A percentile compares a stretch with the other conserved stretches of the same genome.
phyloP scores from a whole-genome alignment of 2,329 filamentous ascomycete genomes.

The Teratosphaeria gauchensis region DNA sequence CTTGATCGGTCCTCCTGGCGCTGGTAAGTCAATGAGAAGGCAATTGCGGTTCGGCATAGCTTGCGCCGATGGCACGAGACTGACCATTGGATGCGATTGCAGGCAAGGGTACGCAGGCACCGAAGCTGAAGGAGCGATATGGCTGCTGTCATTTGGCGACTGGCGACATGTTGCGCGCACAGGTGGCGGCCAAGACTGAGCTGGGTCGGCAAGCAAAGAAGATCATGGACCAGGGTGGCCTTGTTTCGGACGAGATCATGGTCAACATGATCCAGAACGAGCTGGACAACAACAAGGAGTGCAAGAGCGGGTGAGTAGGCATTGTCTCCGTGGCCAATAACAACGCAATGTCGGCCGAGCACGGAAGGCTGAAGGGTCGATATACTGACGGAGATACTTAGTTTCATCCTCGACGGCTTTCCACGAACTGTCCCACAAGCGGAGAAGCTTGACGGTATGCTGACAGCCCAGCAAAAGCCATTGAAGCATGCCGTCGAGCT shows the following conservation, averaged over 20 bases:
- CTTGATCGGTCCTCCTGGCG: slow-evolving; percentile 91
- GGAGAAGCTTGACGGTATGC: slow-evolving; percentile 89
- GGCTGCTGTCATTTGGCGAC: slow-evolving; percentile 95
- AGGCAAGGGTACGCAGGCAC: slow-evolving; percentile 99
- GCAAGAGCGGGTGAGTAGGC: slow-evolving; percentile 64
- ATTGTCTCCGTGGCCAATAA: slow-evolving; percentile 2
- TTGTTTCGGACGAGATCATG: slow-evolving; percentile 98
- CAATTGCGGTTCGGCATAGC: not conserved
- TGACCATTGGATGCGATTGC: not conserved
- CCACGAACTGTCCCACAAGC: slow-evolving; percentile 93
- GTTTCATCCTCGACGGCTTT: slow-evolving; percentile 97
- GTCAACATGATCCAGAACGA: slow-evolving; percentile 99
- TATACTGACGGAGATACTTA: not conserved
- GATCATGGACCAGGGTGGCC: slow-evolving; percentile 97
- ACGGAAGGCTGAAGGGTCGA: slow-evolving; percentile 5
- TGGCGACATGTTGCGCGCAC: slow-evolving; percentile 96
- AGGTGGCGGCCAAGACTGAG: slow-evolving; percentile 93
- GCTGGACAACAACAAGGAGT: slow-evolving; percentile 87
- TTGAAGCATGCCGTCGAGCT: slow-evolving; percentile 95
- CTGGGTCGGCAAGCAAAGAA: slow-evolving; percentile 97
- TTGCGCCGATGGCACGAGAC: not conserved
- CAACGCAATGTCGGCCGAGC: not conserved
- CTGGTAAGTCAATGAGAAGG: slow-evolving; percentile 55
- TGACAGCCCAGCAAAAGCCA: slow-evolving; percentile 63
- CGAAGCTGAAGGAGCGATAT: slow-evolving; percentile 96